A percentile compares a stretch with the other conserved stretches of the same genome.
These are phyloP conservation scores for Pythium aquatile DNA, from an alignment of 352 stramenopile genomes.

Conservation along the genomic window DNA sequence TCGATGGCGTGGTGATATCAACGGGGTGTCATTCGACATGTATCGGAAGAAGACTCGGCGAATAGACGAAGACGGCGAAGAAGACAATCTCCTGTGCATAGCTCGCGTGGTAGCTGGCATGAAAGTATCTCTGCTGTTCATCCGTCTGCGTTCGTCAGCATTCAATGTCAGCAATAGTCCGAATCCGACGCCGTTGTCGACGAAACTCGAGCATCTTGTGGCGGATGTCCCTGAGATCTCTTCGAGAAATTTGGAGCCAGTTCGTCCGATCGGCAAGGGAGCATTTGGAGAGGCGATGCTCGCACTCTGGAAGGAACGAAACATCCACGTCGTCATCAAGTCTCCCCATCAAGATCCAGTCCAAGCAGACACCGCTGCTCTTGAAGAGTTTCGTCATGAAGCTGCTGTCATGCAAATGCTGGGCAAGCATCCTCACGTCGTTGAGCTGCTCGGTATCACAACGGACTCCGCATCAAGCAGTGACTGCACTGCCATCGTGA, in stretches of 20 bases:
- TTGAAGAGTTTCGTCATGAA: conserved; percentile 66
- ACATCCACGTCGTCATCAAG: conserved; percentile 65
- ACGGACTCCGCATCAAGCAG: conserved; percentile 18
- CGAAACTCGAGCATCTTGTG: conserved; percentile 44
- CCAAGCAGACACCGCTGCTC: conserved; percentile 33
- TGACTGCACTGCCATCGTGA: conserved; percentile 39
- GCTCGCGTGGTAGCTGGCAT: conserved; percentile 54
- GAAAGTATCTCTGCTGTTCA: conserved; percentile 65
- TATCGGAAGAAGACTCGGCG: conserved; percentile 30
- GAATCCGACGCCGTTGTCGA: conserved; percentile 9
- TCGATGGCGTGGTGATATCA: conserved; percentile 59
- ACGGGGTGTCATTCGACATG: conserved; percentile 60
- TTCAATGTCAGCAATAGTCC: background rate
- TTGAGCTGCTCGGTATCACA: conserved; percentile 59
- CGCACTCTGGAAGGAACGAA: conserved; percentile 49
- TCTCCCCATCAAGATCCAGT: conserved; percentile 47
- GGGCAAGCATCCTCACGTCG: conserved; percentile 68
- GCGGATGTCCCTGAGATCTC: conserved; percentile 50
- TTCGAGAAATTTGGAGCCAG: conserved; percentile 43
- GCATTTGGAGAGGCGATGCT: conserved; percentile 70
- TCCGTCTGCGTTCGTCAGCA: conserved; percentile 33
- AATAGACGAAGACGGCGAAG: conserved; percentile 23
- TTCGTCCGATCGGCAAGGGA: conserved; percentile 59
- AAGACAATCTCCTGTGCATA: conserved; percentile 41
- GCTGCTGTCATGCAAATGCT: conserved; percentile 72